These are phyloP conservation scores for Clarireedia monteithiana DNA, from an alignment of 2,329 filamentous ascomycete genomes.

Conservation along the genomic window DNA sequence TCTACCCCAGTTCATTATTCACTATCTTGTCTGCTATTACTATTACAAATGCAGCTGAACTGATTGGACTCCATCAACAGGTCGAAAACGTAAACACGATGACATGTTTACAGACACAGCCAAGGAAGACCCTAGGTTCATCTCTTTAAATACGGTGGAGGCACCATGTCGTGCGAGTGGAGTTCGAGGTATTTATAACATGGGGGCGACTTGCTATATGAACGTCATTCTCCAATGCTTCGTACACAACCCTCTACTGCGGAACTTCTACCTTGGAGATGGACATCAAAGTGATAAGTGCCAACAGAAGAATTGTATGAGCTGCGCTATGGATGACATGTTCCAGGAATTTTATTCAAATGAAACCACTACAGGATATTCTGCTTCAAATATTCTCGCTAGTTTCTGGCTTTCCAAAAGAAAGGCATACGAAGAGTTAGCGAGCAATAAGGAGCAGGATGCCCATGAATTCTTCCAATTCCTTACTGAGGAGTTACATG, in stretches of 20 bases:
- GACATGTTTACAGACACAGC: conserved; percentile 57
- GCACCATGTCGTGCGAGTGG: conserved; percentile 82
- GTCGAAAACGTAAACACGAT: conserved; percentile 68
- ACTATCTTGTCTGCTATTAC: no score
- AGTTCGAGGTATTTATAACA: conserved; percentile 88
- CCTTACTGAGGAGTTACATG: conserved; percentile 83
- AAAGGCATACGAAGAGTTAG: conserved; percentile 63
- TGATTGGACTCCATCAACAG: conserved; percentile 27
- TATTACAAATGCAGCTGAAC: neutral
- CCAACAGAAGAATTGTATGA: conserved; percentile 52
- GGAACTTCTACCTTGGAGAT: conserved; percentile 87
- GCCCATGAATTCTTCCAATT: conserved; percentile 98
- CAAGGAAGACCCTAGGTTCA: conserved; percentile 68
- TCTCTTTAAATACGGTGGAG: conserved; percentile 68
- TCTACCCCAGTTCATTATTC: no score
- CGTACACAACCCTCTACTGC: conserved; percentile 85
- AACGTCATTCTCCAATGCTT: conserved; percentile 92
- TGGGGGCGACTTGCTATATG: conserved; percentile 98
- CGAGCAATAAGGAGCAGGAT: conserved; percentile 92
- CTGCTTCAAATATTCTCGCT: conserved; percentile 79
- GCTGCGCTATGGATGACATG: conserved; percentile 66
- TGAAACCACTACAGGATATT: conserved; percentile 82
- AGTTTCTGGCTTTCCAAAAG: conserved; percentile 84
- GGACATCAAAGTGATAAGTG: conserved; percentile 78
- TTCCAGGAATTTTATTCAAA: conserved; percentile 64